phyloP scores from a whole-genome alignment of 2,329 filamentous ascomycete genomes.

The Sporothrix curviconia region DNA sequence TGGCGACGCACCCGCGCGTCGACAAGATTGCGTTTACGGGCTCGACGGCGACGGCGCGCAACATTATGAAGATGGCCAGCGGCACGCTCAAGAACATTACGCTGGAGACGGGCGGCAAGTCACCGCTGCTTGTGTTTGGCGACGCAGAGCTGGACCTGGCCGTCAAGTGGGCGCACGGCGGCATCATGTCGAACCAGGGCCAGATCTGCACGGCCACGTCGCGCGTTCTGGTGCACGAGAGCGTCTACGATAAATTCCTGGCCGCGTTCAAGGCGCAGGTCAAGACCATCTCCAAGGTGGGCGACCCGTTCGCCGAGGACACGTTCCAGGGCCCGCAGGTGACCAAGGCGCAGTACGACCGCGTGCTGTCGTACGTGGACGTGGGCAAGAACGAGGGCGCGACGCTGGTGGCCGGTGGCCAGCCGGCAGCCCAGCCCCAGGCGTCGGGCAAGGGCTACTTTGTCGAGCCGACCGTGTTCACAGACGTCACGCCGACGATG shows the following conservation, averaged over 20 bases:
- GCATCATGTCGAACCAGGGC: constrained; percentile 63
- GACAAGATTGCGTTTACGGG: constrained; percentile 73
- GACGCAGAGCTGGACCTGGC: constrained; percentile 57
- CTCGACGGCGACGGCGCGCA: constrained; percentile 57
- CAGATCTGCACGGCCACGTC: constrained; percentile 72
- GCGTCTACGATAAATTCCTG: constrained; percentile 55
- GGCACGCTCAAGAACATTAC: constrained; percentile 55
- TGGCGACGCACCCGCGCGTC: constrained; percentile 57
- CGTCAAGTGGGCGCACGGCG: constrained; percentile 41
- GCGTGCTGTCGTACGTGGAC: constrained; percentile 54
- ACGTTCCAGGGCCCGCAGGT: constrained; percentile 55
- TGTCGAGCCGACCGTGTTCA: constrained; percentile 21
- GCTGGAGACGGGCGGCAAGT: constrained; percentile 55
- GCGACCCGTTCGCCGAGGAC: constrained; percentile 51
- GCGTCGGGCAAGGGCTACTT: constrained; percentile 17
- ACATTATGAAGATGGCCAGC: constrained; percentile 62
- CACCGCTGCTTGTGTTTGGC: constrained; percentile 50
- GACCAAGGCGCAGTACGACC: constrained; percentile 55
- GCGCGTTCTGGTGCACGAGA: constrained; percentile 59
- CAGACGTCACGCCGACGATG: constrained; percentile 18
- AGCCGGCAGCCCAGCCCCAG: neutral
- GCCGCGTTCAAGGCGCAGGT: constrained; percentile 41
- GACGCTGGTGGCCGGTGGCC: constrained; percentile 49
- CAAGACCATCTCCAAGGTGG: constrained; percentile 39
- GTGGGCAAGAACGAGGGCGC: constrained; percentile 53